Evolutionary conservation across 2,329 filamentous ascomycete species (phyloP), one percentile per base, ranked within the genome.

Genomic region (Erysiphe neolycopersici): DNA sequence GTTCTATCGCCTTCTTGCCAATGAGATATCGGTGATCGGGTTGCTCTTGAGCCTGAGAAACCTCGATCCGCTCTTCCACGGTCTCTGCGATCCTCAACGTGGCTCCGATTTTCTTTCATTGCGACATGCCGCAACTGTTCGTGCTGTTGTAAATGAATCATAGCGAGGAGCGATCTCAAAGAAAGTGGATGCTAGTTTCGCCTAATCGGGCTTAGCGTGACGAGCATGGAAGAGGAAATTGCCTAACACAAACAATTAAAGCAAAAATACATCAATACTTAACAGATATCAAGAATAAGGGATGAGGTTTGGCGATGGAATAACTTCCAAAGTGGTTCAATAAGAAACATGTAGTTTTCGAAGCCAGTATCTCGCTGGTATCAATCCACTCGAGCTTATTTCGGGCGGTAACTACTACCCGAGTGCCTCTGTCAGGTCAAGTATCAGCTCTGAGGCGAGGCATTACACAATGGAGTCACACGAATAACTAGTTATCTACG

Each of bases 91-190:
- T 60, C 59, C 50, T 60, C 54, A 52, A 55, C 57, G 56, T 56
- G 53, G 57, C 56, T 59, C 57, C 58, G 59, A 52, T 56, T 60
- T 56, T 59, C 56, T 59, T 57, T 60, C 59, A 61, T 61, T 53
- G 56, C 59, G 56, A 58, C 59, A 60, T 61, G 51, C 55, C 57
- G 58, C 47, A 47, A 48, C 46, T 47, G 48, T 45, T 43, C 47
- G 48, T 50, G 50, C 46, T 48, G 49, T 46, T 46, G 38, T 42
- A 43, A 44, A 31, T 22, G 35, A 36, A 2, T 38, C 14, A n/a
- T 37, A 26, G 33, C n/a, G 42, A 43, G 35, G n/a, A 43, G 30
- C 33, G 42, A 30, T 18, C 41, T 32, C 30, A 42, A 42, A 42
- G 19, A 14, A 42, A 19, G 26, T 42, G 41, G 41, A 35, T 42